Evolutionary conservation across 305 asterid species (phyloP).

Genomic region (Fraxinus greggii): DNA sequence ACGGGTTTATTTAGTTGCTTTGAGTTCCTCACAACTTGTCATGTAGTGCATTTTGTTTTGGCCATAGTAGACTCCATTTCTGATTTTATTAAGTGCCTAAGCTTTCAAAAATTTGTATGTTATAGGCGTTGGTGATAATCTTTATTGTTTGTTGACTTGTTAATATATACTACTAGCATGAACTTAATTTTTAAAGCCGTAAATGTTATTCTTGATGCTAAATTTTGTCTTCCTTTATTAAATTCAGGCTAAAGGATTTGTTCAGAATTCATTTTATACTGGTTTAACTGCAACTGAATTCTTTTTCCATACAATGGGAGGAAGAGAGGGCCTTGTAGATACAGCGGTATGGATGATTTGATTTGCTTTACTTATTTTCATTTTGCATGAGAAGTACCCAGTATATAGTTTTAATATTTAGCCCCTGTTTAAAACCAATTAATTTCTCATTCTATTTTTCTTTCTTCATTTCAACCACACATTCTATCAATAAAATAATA

Average conservation of each 20-base stretch:
- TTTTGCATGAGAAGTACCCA: not conserved
- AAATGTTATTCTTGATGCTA: slow-evolving; percentile 13
- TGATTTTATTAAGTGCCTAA: not conserved
- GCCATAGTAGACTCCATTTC: not conserved
- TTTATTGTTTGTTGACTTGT: not conserved
- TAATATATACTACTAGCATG: not conserved
- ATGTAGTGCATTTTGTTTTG: not conserved
- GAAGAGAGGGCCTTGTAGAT: slow-evolving; percentile 98
- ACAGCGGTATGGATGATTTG: slow-evolving; percentile 76
- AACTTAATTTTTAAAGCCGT: not conserved
- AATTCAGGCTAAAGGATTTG: slow-evolving; percentile 93
- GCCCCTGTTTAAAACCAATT: no score
- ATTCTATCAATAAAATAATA: no score
- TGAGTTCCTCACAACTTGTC: not conserved
- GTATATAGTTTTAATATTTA: not conserved
- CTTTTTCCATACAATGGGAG: slow-evolving; percentile 99
- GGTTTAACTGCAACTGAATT: slow-evolving; percentile 91
- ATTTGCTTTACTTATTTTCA: slow-evolving; percentile 1
- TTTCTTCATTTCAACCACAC: no score
- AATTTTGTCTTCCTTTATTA: slow-evolving; percentile 19
- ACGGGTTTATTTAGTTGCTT: not conserved
- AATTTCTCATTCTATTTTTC: no score
- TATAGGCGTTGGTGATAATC: not conserved
- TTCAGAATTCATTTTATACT: slow-evolving; percentile 85
- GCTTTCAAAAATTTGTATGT: not conserved